Evolutionary conservation across 1,284 basidiomycete genomes (phyloP).

Genomic region (Pseudozyma hubeiensis): DNA sequence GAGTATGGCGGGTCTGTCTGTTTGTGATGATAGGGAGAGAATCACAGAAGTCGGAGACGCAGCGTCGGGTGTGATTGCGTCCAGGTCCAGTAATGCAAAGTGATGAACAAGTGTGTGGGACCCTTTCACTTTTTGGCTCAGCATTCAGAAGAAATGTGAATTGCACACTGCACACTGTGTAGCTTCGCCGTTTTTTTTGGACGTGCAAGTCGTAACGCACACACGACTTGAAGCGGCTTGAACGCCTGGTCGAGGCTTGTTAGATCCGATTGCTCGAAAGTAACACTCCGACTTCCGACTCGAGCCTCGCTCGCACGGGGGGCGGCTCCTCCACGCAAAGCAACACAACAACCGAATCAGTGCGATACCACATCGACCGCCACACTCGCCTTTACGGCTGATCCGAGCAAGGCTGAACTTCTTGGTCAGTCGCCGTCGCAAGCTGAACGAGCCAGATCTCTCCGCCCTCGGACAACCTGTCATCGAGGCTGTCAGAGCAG

Average conservation of each 20-base stretch:
- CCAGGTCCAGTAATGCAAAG: too few species aligned
- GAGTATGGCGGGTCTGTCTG: too few species aligned
- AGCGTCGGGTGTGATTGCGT: too few species aligned
- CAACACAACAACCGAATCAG: not conserved
- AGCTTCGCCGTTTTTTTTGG: too few species aligned
- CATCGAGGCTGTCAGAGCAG: not conserved
- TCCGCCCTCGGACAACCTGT: too few species aligned
- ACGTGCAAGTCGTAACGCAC: not conserved
- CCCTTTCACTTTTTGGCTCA: not conserved
- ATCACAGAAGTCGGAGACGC: too few species aligned
- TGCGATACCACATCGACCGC: not conserved
- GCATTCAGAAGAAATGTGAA: not conserved
- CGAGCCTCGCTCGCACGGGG: slow-evolving; percentile 17
- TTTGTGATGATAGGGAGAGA: too few species aligned
- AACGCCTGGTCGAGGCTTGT: not conserved
- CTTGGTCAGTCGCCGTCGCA: too few species aligned
- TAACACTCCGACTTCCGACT: slow-evolving; percentile 3
- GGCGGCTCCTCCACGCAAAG: not conserved
- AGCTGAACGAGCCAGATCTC: too few species aligned
- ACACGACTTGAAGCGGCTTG: not conserved
- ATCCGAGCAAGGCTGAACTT: not conserved
- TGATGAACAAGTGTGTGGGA: too few species aligned
- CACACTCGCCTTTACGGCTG: not conserved
- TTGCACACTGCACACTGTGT: too few species aligned
- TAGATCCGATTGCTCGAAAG: not conserved